Evolutionary conservation across 257 asterid species (phyloP).

Genomic region (Solanum pinnatisectum): DNA sequence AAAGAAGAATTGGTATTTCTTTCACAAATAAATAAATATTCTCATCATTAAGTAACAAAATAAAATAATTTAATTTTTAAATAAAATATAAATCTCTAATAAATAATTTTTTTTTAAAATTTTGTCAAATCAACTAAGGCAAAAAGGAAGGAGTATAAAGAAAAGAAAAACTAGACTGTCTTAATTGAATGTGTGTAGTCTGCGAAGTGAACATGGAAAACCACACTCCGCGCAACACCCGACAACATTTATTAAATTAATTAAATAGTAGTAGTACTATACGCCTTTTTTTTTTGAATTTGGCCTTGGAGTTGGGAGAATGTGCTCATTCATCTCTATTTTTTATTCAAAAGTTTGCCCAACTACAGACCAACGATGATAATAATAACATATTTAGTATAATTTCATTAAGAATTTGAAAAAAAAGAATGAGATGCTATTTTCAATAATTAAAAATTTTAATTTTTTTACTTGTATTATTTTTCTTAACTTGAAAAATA

Average conservation of each 20-base stretch:
- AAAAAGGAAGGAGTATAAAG: neutral
- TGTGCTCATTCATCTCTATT: neutral
- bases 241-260: neutral
- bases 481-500: neutral
- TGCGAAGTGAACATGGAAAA: neutral
- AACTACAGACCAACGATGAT: neutral
- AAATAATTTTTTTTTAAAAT: no score
- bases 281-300: neutral
- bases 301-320: neutral
- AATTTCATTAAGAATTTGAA: no score
- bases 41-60: neutral
- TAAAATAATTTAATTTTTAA: neutral
- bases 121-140: neutral
- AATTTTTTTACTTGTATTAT: neutral
- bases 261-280: neutral
- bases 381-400: no score
- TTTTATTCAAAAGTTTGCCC: neutral
- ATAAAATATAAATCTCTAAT: neutral
- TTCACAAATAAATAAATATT: no score
- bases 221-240: neutral
- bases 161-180: neutral
- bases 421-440: neutral
- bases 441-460: neutral
- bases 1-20: neutral
- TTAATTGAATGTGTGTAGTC: neutral